Evolutionary conservation across 768 basidiomycete genomes (phyloP), one percentile per base, ranked within the genome.

Genomic region (Chalciporus chontae): DNA sequence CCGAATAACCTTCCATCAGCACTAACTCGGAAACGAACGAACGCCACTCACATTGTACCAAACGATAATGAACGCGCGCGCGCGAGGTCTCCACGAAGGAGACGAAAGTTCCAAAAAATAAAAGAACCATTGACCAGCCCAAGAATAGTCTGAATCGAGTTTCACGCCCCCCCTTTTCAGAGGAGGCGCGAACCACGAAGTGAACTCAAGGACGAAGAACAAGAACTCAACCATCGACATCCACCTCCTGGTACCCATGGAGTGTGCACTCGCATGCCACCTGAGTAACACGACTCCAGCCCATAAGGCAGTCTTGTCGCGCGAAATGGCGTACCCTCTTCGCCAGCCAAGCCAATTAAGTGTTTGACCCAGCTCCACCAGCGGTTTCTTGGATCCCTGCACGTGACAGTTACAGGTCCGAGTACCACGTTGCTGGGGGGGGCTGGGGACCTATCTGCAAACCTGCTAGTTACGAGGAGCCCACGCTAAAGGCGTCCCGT

Each of bases 71-170:
- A n/a, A n/a, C 14, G 5, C 32, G 8, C 6, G 9, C 31, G 19
- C 14, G 23, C 29, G 26, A 48, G 19, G 34, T 40, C 54, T 58
- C 60, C 49, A 51, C 60, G 32, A 61, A 56, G 50, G 52, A 58
- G 48, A 48, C 34, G 15, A 23, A 13, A 26, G 1, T 19, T 42
- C 50, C 52, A 57, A 60, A 61, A 56, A 56, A 10, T 14, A 21
- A 36, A 32, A 37, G 45, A 56, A 48, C 51, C 21, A 21, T 53
- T 19, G 52, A 61, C 63, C 63, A 65, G 61, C 14, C 53, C 58
- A 19, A 65, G 61, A 66, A 44, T 55, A 66, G 61, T 68, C 65
- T 66, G 65, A 66, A 64, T 64, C 61, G 64, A 58, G 66, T 66
- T 66, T 45, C 61, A n/a, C n/a, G n/a, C n/a, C n/a, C n/a, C n/a